Evolutionary conservation across 140 eudicot species (phyloP), one percentile per base, ranked within the genome.

Genomic region (Stevia rebaudiana): DNA sequence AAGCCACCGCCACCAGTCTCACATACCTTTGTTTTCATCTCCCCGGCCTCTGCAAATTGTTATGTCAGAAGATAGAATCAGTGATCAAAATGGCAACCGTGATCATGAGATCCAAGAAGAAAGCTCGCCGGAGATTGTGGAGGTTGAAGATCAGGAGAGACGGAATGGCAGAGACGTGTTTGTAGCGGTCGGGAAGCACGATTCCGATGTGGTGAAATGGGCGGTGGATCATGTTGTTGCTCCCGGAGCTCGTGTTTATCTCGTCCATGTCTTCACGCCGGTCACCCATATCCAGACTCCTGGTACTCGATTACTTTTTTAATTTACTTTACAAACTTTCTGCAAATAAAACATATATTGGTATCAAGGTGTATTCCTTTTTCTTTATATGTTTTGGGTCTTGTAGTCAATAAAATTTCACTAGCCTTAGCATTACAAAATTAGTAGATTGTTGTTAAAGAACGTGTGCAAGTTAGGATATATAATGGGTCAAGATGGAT

Each of bases 151-250:
- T 0, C 78, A 53, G 63, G 31, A 40, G 36, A 71, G 43, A 5
- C 74, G 52, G 12, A 37, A 36, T 36, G 76, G 75, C 56, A 61
- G 75, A 42, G 81, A 68, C 46, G 90, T 90, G 6, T 90, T 74
- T 68, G 83, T 90, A n/a, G 98, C 94, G 41, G 95, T 90, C 30
- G 98, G 98, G 6, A 90, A 82, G 58, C 72, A 84, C 60, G 95
- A 84, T 58, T 42, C 84, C 69, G 86, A 87, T 28, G 95, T 87
- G 10, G 79, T 87, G 24, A 78, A 74, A 79, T 90, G 95, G 94
- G 94, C 87, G 11, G 81, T 90, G 44, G 84, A 84, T 80, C 88
- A 87, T 79, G 80, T 57, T 6, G 76, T 80, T 6, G 74, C 67
- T 19, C 91, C 94, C 5, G 91, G 85, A 21, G 87, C 76, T 70